A percentile compares a stretch with the other conserved stretches of the same genome.
These are phyloP conservation scores for Megacollybia marginata DNA, from an alignment of 768 basidiomycete genomes.

Conservation along the genomic window DNA sequence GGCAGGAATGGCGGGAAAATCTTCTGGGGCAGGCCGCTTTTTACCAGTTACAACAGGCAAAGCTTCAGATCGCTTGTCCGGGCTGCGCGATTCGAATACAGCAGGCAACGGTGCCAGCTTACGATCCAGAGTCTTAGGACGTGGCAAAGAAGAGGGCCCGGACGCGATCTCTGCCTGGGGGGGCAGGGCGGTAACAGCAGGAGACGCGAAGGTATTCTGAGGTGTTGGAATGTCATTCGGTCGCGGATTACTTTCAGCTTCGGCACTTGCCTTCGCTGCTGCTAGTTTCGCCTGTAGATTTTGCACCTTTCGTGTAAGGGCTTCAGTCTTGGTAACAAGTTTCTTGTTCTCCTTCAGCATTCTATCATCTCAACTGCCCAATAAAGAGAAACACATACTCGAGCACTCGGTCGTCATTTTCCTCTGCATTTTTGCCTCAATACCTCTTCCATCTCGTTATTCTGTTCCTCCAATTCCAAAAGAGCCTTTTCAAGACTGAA, in stretches of 20 bases:
- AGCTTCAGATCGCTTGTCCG: slow-evolving; percentile 28
- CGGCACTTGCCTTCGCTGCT: slow-evolving; percentile 37
- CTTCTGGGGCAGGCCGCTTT: slow-evolving; percentile 73
- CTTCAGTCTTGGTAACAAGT: slow-evolving; percentile 59
- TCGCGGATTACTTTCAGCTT: not conserved
- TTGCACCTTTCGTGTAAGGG: slow-evolving; percentile 65
- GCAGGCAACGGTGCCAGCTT: slow-evolving; percentile 20
- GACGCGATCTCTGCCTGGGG: slow-evolving; percentile 27
- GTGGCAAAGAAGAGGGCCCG: slow-evolving; percentile 32
- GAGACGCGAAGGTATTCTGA: slow-evolving; percentile 4
- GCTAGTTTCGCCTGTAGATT: slow-evolving; percentile 61
- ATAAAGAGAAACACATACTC: slow-evolving; percentile 44
- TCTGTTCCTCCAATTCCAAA: slow-evolving; percentile 58
- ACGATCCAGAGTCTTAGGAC: slow-evolving; percentile 50
- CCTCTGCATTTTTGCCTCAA: slow-evolving; percentile 63
- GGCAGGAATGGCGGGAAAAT: slow-evolving; percentile 61
- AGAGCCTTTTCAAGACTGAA: slow-evolving; percentile 50
- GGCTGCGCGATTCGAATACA: slow-evolving; percentile 47
- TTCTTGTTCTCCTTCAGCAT: slow-evolving; percentile 80
- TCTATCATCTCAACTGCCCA: slow-evolving; percentile 25
- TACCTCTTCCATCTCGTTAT: slow-evolving; percentile 70
- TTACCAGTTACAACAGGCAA: slow-evolving; percentile 37
- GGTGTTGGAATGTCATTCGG: not conserved
- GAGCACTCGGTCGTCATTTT: slow-evolving; percentile 74
- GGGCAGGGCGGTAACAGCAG: slow-evolving; percentile 4